Base-by-base conservation (phyloP, 495 filamentous ascomycete species). In the Emericellopsis terricola region DNA sequence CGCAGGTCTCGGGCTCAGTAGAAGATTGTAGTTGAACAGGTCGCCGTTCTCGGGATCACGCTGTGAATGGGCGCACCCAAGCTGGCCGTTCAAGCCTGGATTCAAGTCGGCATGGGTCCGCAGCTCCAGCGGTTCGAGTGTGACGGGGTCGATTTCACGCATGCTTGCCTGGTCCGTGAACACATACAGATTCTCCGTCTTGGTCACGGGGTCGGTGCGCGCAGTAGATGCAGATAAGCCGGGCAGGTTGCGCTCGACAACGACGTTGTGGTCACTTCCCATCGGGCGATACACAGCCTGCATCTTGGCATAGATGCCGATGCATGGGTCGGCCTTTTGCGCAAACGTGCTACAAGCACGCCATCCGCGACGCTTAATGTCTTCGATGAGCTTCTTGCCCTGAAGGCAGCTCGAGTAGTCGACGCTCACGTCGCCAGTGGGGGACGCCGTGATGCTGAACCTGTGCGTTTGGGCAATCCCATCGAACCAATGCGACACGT, bases 21-120 rank as follows among this genome's bases (percentile, higher is more conserved):
- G 68, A 21, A 82, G 65, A 46, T 86, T 86, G 56, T 64, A 83
- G 46, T 84, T 86, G 57, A 66, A 81, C n/a, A 79, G 47, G 39
- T 85, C 78, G 2, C 81, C 81, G 0, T 75, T 84, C 0, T 58
- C 42, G 0, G 77, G 79, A 41, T 84, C 78, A 0, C 61, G 59
- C n/a, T 71, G 69, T 4, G 77, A 68, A 47, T 86, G 81, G 2
- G 81, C 62, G 15, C 65, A 69, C 3, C 72, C 64, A 3, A 79
- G 39, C 1, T 58, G 68, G 0, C 81, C 81, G 10, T 59, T 66
- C 9, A 89, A 53, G 2, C 64, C 59, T 0, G 80, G 77, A 40
- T 89, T 76, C 7, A 86, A 53, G 2, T 38, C 41, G 2, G 40
- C 33, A 45, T 86, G 81, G 2, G 47, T 48, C 0, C 69, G 62